A percentile compares a stretch with the other conserved stretches of the same genome.
These are phyloP conservation scores for Fragilaria crotonensis DNA, from an alignment of 108 stramenopile species.

Conservation along the genomic window DNA sequence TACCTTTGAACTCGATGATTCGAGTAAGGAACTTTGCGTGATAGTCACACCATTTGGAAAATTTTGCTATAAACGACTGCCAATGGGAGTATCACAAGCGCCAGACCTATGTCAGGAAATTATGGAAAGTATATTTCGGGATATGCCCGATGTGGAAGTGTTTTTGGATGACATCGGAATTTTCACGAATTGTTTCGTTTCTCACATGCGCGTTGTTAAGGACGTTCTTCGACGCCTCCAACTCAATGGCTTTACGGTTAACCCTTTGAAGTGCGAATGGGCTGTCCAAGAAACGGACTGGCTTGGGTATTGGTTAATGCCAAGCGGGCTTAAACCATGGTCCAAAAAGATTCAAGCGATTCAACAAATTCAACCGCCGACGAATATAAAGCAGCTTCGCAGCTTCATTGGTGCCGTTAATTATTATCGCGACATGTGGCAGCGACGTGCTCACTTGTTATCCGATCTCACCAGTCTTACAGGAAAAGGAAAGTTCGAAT, in stretches of 20 bases:
- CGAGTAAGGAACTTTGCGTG: slow-evolving; percentile 12
- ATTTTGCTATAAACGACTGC: slow-evolving; percentile 24
- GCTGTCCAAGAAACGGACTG: slow-evolving; percentile 47
- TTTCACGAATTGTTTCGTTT: slow-evolving; percentile 9
- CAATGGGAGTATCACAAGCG: slow-evolving; percentile 40
- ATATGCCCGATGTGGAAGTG: slow-evolving; percentile 21
- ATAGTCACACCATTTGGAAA: slow-evolving; percentile 41
- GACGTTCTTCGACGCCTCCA: slow-evolving; percentile 10
- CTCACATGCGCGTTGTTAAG: slow-evolving; percentile 11
- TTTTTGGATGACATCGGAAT: slow-evolving; percentile 48
- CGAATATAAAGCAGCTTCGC: slow-evolving; percentile 16
- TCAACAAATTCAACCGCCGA: too few species aligned
- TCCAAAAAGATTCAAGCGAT: slow-evolving; percentile 38
- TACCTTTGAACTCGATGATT: slow-evolving; percentile 25
- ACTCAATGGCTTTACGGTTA: slow-evolving; percentile 27
- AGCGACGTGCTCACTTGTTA: slow-evolving; percentile 31
- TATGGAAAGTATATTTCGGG: slow-evolving; percentile 27
- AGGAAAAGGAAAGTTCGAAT: slow-evolving; percentile 17
- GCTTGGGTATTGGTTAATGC: slow-evolving; percentile 53
- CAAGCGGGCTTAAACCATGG: slow-evolving; percentile 36
- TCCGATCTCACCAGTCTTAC: slow-evolving; percentile 26
- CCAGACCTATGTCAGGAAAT: slow-evolving; percentile 40
- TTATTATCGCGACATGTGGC: slow-evolving; percentile 37
- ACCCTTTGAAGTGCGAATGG: slow-evolving; percentile 53
- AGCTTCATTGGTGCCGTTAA: slow-evolving; percentile 35